phyloP scores from a whole-genome alignment of 495 filamentous ascomycete genomes.

The Cercophora newfieldiana region DNA sequence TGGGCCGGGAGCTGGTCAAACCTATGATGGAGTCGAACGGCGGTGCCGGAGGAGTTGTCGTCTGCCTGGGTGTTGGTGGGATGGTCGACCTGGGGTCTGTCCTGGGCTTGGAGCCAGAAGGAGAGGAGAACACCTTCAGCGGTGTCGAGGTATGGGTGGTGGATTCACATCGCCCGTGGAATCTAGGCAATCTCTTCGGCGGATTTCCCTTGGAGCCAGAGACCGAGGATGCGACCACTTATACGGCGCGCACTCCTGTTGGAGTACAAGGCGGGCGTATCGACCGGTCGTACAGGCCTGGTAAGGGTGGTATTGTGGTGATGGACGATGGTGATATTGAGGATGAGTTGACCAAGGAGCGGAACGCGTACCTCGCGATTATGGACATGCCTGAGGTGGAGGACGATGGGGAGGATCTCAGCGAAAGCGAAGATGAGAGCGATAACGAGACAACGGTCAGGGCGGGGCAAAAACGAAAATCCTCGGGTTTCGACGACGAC shows the following conservation, averaged over 20 bases:
- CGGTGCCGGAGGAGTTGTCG: conserved; percentile 79
- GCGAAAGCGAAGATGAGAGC: conserved; percentile 45
- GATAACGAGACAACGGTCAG: conserved; percentile 37
- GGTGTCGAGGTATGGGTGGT: conserved; percentile 94
- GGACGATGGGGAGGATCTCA: conserved; percentile 62
- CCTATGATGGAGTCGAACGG: conserved; percentile 81
- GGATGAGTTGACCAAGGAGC: conserved; percentile 73
- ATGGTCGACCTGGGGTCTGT: conserved; percentile 79
- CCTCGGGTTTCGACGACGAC: conserved; percentile 68
- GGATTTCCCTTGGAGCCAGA: conserved; percentile 57
- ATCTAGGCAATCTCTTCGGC: conserved; percentile 88
- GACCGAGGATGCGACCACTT: conserved; percentile 46
- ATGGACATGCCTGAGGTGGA: conserved; percentile 88
- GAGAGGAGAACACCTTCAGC: conserved; percentile 57
- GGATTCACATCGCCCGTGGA: conserved; percentile 91
- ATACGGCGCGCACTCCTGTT: conserved; percentile 48
- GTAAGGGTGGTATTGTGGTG: conserved; percentile 81
- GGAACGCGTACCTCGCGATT: conserved; percentile 77
- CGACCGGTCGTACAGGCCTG: conserved; percentile 66
- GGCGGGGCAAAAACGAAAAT: conserved; percentile 73
- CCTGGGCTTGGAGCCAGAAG: conserved; percentile 63
- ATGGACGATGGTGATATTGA: conserved; percentile 97
- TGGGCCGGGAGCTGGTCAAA: conserved; percentile 70
- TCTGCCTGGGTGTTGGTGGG: conserved; percentile 91
- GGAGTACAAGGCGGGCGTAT: conserved; percentile 67